These are phyloP conservation scores for Trichoderma gracile DNA, from an alignment of 2,329 filamentous ascomycete genomes.

Conservation along the genomic window DNA sequence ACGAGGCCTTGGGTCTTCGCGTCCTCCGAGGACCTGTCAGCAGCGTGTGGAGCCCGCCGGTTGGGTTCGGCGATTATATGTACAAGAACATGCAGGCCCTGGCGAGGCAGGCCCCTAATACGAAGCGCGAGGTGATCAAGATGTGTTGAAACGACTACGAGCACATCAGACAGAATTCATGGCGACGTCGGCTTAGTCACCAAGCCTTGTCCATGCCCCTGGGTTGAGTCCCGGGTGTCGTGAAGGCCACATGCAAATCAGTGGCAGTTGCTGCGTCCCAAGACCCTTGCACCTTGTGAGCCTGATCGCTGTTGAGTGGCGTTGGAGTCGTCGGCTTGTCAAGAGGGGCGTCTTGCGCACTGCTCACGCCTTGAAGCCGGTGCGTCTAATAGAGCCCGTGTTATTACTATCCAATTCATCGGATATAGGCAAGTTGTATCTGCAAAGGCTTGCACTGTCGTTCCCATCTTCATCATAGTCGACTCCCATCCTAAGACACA, in stretches of 20 bases:
- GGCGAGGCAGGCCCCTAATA: not conserved
- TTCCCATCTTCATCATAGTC: too few species aligned
- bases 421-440: too few species aligned
- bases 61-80: too few species aligned
- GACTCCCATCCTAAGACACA: too few species aligned
- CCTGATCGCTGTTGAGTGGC: not conserved
- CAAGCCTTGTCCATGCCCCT: not conserved
- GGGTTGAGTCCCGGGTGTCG: too few species aligned
- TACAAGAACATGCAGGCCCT: too few species aligned
- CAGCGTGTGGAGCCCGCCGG: not conserved
- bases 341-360: not conserved
- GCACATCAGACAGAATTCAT: not conserved
- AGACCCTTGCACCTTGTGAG: not conserved
- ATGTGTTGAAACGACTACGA: too few species aligned
- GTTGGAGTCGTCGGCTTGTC: not conserved
- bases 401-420: too few species aligned
- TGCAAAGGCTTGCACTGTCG: too few species aligned
- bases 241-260: not conserved
- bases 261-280: not conserved
- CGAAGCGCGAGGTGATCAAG: not conserved
- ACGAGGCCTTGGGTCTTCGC: not conserved
- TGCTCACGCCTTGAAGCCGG: not conserved
- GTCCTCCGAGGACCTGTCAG: not conserved
- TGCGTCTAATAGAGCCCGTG: too few species aligned
- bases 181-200: constrained; percentile 1